Base-by-base conservation (phyloP, 2,329 filamentous ascomycete genomes). In the Falciphora oryzae region DNA sequence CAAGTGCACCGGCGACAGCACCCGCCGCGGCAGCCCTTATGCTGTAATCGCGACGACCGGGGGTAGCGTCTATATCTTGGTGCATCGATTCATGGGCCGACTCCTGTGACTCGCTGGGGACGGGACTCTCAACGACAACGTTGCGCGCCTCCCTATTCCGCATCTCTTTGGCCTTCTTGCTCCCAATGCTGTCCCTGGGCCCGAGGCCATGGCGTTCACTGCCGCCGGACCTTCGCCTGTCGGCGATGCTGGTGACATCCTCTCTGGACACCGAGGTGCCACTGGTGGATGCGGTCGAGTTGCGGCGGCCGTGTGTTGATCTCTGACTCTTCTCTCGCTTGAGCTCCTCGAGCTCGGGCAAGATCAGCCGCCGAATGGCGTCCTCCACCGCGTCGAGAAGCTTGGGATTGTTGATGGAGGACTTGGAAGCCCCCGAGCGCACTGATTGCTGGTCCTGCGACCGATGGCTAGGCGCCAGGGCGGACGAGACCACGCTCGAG, bases 361-460 rank as follows among this genome's bases (percentile, higher is more conserved):
- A 79, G 63, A 97, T 96, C 62, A 97, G 82, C 61, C 93, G 86
- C 67, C 92, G 89, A 72, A 97, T 96, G 18, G 93, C 93, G 77
- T 97, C 93, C 77, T 97, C 93, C 3, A 97, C 93, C 0, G 93
- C 95, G 71, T 95, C 91, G 2, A 97, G 83, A 2, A 97, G 79
- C 73, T 92, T 95, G 0, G 93, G 93, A 71, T 97, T 97, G 77
- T 96, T 96, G 74, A 96, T 91, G 0, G 91, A 94, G 3, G 92
- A 91, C 28, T 79, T 80, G 32, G 84, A 86, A 29, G 76, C 76
- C 10, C 76, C 78, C 0, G 81, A 83, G 64, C 79, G 80, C 66
- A 80, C 75, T 44, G 83, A 84, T 72, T 84, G 80, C 67, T 83
- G 80, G 68, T 85, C 83, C 65, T 81, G 75, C 0, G 84, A 86